These are phyloP conservation scores for Fraxinus platypoda DNA, from an alignment of 305 asterid genomes.

Conservation along the genomic window DNA sequence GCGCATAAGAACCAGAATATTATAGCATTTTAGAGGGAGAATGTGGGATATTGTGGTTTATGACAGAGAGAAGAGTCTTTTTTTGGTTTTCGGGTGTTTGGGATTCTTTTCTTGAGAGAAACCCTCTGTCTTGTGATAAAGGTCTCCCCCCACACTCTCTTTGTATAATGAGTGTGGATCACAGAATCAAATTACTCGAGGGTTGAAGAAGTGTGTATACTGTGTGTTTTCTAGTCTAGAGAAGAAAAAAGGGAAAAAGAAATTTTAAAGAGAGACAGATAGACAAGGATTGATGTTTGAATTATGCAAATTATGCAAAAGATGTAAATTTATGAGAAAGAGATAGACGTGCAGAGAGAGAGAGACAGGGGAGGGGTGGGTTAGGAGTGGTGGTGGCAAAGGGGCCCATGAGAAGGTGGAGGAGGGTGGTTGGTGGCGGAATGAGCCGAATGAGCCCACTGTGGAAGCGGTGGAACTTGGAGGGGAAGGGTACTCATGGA, in stretches of 20 bases:
- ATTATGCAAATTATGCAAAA: not conserved
- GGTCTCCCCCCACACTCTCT: constrained; percentile 20
- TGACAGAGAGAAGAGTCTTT: not conserved
- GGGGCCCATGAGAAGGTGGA: constrained; percentile 27
- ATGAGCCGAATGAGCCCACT: not conserved
- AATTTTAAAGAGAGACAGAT: not conserved
- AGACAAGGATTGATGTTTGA: constrained; percentile 19
- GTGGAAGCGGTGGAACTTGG: constrained; percentile 26
- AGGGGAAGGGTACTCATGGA: constrained; percentile 7
- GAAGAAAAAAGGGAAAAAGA: not conserved
- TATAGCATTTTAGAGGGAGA: constrained; percentile 18
- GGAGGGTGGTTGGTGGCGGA: not conserved
- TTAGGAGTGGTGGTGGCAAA: not conserved
- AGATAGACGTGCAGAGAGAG: not conserved
- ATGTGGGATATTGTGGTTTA: constrained; percentile 16
- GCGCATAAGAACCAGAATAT: constrained; percentile 11
- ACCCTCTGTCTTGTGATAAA: constrained; percentile 32
- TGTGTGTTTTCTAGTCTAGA: not conserved
- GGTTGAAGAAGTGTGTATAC: constrained; percentile 22
- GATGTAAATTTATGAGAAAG: not conserved
- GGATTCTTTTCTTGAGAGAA: constrained; percentile 62
- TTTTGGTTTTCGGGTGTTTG: constrained; percentile 2
- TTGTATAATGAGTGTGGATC: constrained; percentile 30
- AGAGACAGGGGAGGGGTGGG: not conserved
- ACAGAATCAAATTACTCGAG: constrained; percentile 37